Evolutionary conservation across 805 yeast genomes (phyloP).

Genomic region (Candida morakotiae): DNA sequence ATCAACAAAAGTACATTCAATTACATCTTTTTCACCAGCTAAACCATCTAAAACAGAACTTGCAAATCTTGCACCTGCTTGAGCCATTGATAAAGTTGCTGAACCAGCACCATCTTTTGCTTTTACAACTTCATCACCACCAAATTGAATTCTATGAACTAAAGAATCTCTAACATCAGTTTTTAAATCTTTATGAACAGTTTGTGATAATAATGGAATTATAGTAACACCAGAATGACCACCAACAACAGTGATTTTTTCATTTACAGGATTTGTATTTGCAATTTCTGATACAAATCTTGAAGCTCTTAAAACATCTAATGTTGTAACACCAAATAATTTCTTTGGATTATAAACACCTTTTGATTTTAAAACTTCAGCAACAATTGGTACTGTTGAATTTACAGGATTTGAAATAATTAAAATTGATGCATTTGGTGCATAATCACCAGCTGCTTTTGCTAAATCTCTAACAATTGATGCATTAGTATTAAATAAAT

Average conservation of each 20-base stretch:
- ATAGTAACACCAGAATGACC: constrained; percentile 98
- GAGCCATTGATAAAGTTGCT: constrained; percentile 91
- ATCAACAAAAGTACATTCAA: constrained; percentile 72
- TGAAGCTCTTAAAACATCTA: constrained; percentile 86
- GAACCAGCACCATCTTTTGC: constrained; percentile 95
- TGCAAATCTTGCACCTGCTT: constrained; percentile 79
- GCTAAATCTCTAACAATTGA: constrained; percentile 93
- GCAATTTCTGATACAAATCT: constrained; percentile 70
- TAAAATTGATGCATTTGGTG: constrained; percentile 79
- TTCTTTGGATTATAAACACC: constrained; percentile 90
- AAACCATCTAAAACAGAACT: constrained; percentile 61
- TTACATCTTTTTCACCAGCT: constrained; percentile 58
- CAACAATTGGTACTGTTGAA: constrained; percentile 95
- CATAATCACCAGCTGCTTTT: constrained; percentile 72
- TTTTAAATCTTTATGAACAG: constrained; percentile 57
- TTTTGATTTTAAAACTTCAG: constrained; percentile 81
- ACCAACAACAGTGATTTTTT: constrained; percentile 85
- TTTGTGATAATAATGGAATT: constrained; percentile 87
- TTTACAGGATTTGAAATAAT: constrained; percentile 94
- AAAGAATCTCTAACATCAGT: constrained; percentile 43
- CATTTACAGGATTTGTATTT: constrained; percentile 72
- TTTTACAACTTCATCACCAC: constrained; percentile 93
- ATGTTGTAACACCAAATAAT: constrained; percentile 93
- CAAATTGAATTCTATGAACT: constrained; percentile 88
- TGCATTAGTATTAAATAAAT: constrained; percentile 92